Evolutionary conservation across 345 rosid species (phyloP), one percentile per base, ranked within the genome.

Genomic region (Populus nigra): DNA sequence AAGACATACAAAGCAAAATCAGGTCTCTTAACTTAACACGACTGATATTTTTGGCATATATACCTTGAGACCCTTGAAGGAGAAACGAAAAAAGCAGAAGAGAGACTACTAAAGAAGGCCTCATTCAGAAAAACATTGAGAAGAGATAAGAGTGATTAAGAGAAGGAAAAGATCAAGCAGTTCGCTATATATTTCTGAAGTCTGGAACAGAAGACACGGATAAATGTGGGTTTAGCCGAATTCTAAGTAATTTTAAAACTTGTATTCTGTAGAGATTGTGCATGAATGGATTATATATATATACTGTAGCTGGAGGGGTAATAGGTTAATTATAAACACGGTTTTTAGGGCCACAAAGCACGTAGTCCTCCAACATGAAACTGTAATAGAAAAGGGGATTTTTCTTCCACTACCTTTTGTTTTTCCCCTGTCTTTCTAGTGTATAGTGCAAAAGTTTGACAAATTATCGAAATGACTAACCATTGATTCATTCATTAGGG

Each of bases 401-500:
- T 68, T 67, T 67, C 53, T n/a, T 31, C 74, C 82, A 73, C 73
- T 79, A 31, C 73, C 70, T 79, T 68, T 33, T 73, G 74, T 79
- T 68, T 79, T 61, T 55, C 61, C 23, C 22, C 67, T 79, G 81
- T 79, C 81, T 79, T 66, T 68, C 77, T 57, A 68, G 17, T 67
- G 61, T 66, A 25, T 35, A 53, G 41, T 49, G 72, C 22, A 16
- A 18, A 36, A 20, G 31, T 62, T 70, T 70, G 69, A 43, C 74
- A 39, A 8, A 59, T 33, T 5, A 5, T 5, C 23, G 69, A 69
- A 71, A 27, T 47, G 50, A 33, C 63, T 62, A 71, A 45, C 33
- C 80, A 77, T 71, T 77, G 69, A 77, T 61, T 77, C 68, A 77
- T 77, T 69, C 36, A 33, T 4, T 33, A 29, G 59, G 25, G 53